These are phyloP conservation scores for Solanum ossicruentum DNA, from an alignment of 257 asterid genomes.

Conservation along the genomic window DNA sequence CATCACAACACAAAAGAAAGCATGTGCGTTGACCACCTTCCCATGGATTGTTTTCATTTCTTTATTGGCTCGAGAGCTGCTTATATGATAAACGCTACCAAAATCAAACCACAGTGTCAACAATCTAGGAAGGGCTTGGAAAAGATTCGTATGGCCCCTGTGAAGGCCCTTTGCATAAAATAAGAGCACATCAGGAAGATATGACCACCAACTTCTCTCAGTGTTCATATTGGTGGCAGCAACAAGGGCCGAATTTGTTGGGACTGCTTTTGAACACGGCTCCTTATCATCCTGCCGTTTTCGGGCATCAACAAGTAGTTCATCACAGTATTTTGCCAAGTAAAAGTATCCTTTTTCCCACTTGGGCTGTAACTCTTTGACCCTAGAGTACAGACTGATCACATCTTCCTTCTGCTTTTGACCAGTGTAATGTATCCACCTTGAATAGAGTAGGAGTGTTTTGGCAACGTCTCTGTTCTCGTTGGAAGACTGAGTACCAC, in stretches of 20 bases:
- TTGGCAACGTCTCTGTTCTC: conserved; percentile 67
- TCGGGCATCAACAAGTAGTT: conserved; percentile 89
- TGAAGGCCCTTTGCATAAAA: conserved; percentile 91
- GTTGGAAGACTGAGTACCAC: conserved; percentile 41
- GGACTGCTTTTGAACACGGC: conserved; percentile 29
- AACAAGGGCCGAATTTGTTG: conserved; percentile 31
- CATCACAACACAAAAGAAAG: background rate
- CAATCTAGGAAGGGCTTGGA: conserved; percentile 95
- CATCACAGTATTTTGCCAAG: conserved; percentile 93
- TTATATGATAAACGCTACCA: conserved; percentile 53
- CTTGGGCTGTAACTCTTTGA: conserved; percentile 82
- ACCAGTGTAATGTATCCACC: conserved; percentile 97
- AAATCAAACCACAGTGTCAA: conserved; percentile 94
- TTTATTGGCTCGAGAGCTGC: conserved; percentile 42
- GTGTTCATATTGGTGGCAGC: conserved; percentile 40
- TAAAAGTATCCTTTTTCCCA: conserved; percentile 96
- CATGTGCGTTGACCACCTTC: conserved; percentile 37
- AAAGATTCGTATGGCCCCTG: conserved; percentile 90
- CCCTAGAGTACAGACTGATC: conserved; percentile 78
- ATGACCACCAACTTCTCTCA: conserved; percentile 77
- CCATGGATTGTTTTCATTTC: conserved; percentile 50
- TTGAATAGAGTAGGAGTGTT: conserved; percentile 80
- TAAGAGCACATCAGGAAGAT: conserved; percentile 81
- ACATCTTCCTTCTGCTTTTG: conserved; percentile 95
- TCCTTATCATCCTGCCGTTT: conserved; percentile 84